Conservation (phyloP, 768 basidiomycete genomes). For the Leccinum broughii region DNA sequence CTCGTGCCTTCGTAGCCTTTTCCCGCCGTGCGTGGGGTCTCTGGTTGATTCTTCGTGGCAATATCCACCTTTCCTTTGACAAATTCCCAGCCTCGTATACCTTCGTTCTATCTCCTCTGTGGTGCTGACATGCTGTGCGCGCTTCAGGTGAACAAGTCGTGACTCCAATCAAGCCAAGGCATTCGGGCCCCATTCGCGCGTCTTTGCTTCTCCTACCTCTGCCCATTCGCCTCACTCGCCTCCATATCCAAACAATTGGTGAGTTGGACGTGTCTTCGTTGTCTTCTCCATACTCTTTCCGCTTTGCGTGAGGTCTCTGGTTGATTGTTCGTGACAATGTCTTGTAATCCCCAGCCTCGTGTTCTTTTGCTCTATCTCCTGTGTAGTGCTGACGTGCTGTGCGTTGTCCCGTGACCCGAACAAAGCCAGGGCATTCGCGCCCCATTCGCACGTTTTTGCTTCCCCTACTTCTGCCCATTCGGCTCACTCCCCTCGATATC, state of each 20-base stretch:
- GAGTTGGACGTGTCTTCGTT: no score
- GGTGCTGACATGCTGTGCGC: constrained; percentile 9
- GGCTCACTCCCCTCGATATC: no score
- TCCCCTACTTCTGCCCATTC: no score
- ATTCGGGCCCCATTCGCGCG: constrained; percentile 7
- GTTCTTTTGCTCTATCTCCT: no score
- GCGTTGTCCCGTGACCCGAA: no score
- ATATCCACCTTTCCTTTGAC: not conserved
- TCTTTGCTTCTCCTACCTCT: constrained; percentile 3
- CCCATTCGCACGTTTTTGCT: no score
- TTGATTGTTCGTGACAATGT: no score
- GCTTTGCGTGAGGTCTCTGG: no score
- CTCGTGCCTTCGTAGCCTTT: constrained; percentile 2
- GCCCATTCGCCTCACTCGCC: constrained; percentile 1
- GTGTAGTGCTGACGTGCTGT: no score
- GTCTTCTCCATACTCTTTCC: no score
- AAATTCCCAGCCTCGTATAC: not conserved
- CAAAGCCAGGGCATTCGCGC: no score
- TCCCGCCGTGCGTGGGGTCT: not conserved
- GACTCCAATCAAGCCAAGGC: constrained; percentile 11
- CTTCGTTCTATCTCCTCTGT: not conserved
- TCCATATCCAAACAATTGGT: not conserved
- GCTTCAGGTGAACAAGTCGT: constrained; percentile 3
- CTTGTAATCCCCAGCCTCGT: no score
- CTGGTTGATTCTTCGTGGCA: constrained; percentile 1